Evolutionary conservation across 371 early-diverging fungal species (phyloP), one percentile per base, ranked within the genome.

Genomic region (Dinochytrium kinnereticum): DNA sequence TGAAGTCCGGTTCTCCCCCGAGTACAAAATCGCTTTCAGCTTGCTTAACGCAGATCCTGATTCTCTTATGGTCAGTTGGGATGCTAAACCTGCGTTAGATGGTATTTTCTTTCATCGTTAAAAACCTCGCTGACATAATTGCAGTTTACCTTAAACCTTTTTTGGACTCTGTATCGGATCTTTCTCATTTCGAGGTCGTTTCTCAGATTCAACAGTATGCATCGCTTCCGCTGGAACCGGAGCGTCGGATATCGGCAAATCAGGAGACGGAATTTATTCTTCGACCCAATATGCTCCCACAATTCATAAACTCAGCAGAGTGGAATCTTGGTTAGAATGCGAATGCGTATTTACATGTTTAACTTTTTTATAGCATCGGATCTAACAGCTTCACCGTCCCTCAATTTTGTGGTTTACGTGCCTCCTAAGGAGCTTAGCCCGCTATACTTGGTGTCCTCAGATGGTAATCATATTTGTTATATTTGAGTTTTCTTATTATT

Each of bases 241-340:
- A 24, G 75, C 75, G 69, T 82, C 74, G 59, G 64, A 51, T 68
- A 78, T 64, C 30, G 33, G 78, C 34, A 70, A 77, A 1, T 70
- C 26, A 26, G 1, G 73, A 26, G 86, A 87, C 89, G 82, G 61
- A 61, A 34, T 61, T 15, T 37, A 28, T 72, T 80, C 87, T 81
- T 80, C 84, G 17, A 82, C 90, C 68, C 82, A 88, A 76, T 21
- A 78, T 86, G 38, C 82, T 94, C 26, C 89, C 92, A 21, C 91
- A 91, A 68, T 94, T 96, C 82, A 88, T 96, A 40, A 94, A 96
- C 77, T 90, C 93, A 38, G 96, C 93, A 1, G 94, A 96, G 78
- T 96, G 96, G 96, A 94, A 92, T 75, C 80, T 95, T 51, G 93
- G 91, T 91, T 82, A 24, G 13, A 49, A 24, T 75, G 31, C 26